Percentiles rank a stretch among this genome's conserved stretches.
phyloP scores from a whole-genome alignment of 306 rosid genomes.

The barrel medic (Medicago truncatula) region DNA sequence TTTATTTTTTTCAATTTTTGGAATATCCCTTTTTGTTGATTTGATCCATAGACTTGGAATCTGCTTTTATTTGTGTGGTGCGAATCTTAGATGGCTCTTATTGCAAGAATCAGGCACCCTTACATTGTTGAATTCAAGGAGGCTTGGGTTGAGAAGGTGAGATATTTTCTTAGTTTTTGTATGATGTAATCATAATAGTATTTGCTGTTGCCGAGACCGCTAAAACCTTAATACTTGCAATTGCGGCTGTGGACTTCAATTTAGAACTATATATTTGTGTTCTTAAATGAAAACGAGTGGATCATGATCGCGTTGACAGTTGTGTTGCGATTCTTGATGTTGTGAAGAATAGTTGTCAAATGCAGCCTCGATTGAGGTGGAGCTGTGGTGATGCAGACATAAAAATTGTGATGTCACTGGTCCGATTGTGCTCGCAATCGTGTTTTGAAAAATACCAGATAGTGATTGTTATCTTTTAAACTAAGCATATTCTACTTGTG shows the following conservation, averaged over 20 bases:
- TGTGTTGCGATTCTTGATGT: background rate
- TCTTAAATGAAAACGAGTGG: conserved; percentile 33
- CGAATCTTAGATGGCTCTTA: conserved; percentile 85
- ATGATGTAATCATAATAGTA: background rate
- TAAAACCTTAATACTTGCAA: background rate
- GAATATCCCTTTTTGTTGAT: conserved; percentile 32
- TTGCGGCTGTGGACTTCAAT: background rate
- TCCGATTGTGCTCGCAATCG: background rate
- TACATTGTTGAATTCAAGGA: conserved; percentile 94
- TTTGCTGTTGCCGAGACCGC: background rate
- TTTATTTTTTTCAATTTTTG: background rate
- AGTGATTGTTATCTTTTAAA: conserved; percentile 14
- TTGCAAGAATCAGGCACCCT: conserved; percentile 95
- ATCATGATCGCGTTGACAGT: background rate
- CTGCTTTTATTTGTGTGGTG: conserved; percentile 23
- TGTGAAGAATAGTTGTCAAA: background rate
- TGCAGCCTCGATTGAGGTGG: background rate
- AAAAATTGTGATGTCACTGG: background rate
- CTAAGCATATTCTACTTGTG: conserved; percentile 39
- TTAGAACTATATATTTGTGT: background rate
- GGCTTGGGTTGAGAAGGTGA: conserved; percentile 99
- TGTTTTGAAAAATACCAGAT: background rate
- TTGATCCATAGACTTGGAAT: conserved; percentile 25
- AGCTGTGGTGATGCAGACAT: background rate
- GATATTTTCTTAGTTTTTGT: conserved; percentile 33